phyloP scores from a whole-genome alignment of 1,139 yeast species.

The Nadsonia commutata region DNA sequence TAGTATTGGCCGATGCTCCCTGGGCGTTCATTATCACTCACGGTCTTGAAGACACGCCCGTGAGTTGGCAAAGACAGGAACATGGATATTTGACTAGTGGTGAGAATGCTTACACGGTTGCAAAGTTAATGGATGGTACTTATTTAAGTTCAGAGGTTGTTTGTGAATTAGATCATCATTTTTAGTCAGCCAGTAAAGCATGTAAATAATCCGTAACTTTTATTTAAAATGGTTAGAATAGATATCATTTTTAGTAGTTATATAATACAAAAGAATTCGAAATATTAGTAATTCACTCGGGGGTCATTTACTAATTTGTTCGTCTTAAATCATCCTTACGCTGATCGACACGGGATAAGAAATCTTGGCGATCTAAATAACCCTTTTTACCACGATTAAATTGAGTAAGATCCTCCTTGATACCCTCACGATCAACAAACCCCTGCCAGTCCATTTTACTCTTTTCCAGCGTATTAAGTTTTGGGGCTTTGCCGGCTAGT shows the following conservation, averaged over 20 bases:
- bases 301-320: constrained; percentile 32
- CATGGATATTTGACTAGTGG: constrained; percentile 15
- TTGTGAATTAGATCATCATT: constrained; percentile 3
- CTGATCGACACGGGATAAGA: constrained; percentile 60
- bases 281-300: too few relatives aligned
- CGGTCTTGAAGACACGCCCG: constrained; percentile 20
- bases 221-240: too few relatives aligned
- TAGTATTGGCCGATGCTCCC: not conserved
- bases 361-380: constrained; percentile 80
- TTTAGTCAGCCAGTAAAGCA: constrained; percentile 2
- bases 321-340: constrained; percentile 27
- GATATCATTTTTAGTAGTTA: too few relatives aligned
- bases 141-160: constrained; percentile 6
- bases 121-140: constrained; percentile 9
- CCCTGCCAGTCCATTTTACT: constrained; percentile 92
- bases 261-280: too few relatives aligned
- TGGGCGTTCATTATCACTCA: constrained; percentile 16
- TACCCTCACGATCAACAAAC: constrained; percentile 76
- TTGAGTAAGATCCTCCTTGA: constrained; percentile 63
- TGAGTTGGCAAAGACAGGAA: constrained; percentile 18
- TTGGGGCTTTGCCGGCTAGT: constrained; percentile 16
- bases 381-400: constrained; percentile 65
- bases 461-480: constrained; percentile 82
- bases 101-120: constrained; percentile 14
- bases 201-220: too few relatives aligned